Conservation (phyloP, 2,329 filamentous ascomycete genomes). For the Aquanectria penicillioides region DNA sequence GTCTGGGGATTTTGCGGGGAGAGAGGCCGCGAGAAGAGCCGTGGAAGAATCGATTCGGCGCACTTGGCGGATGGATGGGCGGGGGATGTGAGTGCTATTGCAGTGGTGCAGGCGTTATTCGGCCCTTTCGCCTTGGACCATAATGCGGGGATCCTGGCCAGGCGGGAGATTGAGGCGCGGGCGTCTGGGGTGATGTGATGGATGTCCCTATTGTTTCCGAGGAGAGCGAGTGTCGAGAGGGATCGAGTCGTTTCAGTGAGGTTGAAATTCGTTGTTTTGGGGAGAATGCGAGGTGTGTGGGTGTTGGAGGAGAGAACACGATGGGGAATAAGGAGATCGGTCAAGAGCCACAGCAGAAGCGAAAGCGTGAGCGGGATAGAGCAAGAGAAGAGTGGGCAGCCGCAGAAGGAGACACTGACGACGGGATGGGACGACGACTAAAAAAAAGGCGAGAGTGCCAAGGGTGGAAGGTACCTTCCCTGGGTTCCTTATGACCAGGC, state of each 20-base stretch:
- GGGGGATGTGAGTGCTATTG: constrained; percentile 35
- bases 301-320: constrained; percentile 1
- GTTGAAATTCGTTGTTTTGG: constrained; percentile 17
- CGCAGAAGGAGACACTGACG: constrained; percentile 28
- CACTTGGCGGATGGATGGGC: constrained; percentile 33
- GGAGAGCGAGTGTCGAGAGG: not conserved
- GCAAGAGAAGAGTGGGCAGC: constrained; percentile 15
- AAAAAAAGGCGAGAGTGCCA: constrained; percentile 20
- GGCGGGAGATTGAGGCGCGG: constrained; percentile 18
- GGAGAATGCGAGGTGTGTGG: constrained; percentile 5
- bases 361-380: constrained; percentile 13
- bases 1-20: constrained; percentile 47
- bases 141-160: constrained; percentile 43
- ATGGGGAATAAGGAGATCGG: constrained; percentile 15
- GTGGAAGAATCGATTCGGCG: constrained; percentile 36
- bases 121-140: constrained; percentile 49
- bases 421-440: constrained; percentile 26
- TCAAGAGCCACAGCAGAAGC: constrained; percentile 8
- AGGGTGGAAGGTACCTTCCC: constrained; percentile 17
- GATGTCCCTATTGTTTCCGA: not conserved
- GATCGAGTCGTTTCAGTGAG: constrained; percentile 10
- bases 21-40: constrained; percentile 29
- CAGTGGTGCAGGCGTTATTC: constrained; percentile 49
- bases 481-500: not conserved
- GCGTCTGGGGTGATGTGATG: constrained; percentile 18